Conservation (phyloP, 352 stramenopile species). For the Phytophthora hybrid region DNA sequence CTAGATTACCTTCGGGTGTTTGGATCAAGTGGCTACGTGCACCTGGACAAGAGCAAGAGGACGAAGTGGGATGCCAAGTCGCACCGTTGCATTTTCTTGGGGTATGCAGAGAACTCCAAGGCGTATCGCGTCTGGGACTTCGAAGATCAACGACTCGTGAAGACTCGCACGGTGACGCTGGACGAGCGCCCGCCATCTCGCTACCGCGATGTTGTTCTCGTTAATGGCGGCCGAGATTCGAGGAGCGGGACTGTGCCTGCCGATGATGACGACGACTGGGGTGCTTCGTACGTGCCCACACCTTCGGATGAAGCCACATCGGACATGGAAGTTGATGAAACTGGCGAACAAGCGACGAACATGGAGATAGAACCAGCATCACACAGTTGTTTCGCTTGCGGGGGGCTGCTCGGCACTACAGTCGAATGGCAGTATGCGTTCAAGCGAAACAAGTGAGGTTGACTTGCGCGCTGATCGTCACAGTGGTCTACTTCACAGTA, state of each 20-base stretch:
- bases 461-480: not conserved
- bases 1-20: slow-evolving; percentile 31
- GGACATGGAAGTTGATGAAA: slow-evolving; percentile 1
- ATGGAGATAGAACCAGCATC: not conserved
- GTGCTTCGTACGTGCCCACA: not conserved
- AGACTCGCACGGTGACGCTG: slow-evolving; percentile 3
- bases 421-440: not conserved
- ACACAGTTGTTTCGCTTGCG: not conserved
- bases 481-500: not conserved
- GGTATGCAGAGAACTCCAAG: slow-evolving; percentile 20
- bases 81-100: slow-evolving; percentile 25
- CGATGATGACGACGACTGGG: not conserved
- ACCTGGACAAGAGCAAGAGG: slow-evolving; percentile 25
- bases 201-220: slow-evolving; percentile 4
- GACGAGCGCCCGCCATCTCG: not conserved
- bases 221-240: not conserved
- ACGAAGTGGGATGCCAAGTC: slow-evolving; percentile 30
- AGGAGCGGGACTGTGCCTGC: not conserved
- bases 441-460: not conserved
- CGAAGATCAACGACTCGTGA: slow-evolving; percentile 12
- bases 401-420: not conserved
- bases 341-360: not conserved
- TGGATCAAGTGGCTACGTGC: slow-evolving; percentile 23
- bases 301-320: not conserved
- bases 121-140: slow-evolving; percentile 16